Base-by-base conservation (phyloP, 257 asterid species). In the Lycium ferocissimum region DNA sequence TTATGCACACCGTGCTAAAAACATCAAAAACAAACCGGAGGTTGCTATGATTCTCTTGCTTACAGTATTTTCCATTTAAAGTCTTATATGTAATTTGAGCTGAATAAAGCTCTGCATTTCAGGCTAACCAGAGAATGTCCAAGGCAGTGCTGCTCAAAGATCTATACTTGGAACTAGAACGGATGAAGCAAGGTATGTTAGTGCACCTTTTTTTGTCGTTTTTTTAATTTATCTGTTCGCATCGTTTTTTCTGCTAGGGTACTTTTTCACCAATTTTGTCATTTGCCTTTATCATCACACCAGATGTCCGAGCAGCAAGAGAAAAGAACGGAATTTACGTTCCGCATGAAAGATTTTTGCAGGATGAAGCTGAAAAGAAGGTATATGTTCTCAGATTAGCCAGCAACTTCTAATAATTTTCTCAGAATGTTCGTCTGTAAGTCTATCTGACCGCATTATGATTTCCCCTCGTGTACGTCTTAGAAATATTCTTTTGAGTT, bases 271-370 rank as follows among this genome's bases (percentile, higher is more conserved):
- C 75, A 33, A 20, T 71, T 62, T 26, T 49, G 22, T 17, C 38
- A 17, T 61, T 49, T 53, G 33, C 49, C 72, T 61, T 86, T 51
- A 49, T 73, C 38, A 78, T 83, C 67, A 26, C 53, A 88, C 82
- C 88, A 94, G 98, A 95, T 90, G 91, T 95, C 89, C 93, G 91
- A 85, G 98, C 97, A 49, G 98, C 97, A 40, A 95, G 98, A 88
- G 97, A 95, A 88, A 93, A 91, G 87, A 93, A 92, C 85, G 98
- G 98, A 78, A 93, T 95, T 40, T 95, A 95, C 75, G 92, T 95
- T 90, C 95, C 98, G 56, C 94, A 92, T 80, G 97, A 95, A 90
- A 93, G 97, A 86, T 95, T 92, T 85, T 79, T 85, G 75, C 95
- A 90, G 91, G 97, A 93, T 86, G 97, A 95, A 90, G 94, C 92